Base-by-base conservation (phyloP, 495 filamentous ascomycete genomes). In the Aspergillus ostianus region DNA sequence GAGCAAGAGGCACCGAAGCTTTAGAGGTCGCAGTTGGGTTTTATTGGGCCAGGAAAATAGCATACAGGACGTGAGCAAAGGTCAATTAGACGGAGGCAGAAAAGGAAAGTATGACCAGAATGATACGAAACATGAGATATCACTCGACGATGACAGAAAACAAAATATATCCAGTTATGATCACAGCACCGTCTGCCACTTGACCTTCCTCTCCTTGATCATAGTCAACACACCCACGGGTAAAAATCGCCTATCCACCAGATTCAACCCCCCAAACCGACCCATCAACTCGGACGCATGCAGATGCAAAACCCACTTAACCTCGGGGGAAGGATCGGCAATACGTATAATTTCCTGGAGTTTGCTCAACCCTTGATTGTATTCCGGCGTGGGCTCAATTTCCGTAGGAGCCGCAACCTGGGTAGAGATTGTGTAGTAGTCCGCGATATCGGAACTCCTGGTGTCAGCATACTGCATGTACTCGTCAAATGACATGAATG, bases 171-270 rank as follows among this genome's bases (percentile, higher is more conserved):
- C n/a, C n/a, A n/a, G n/a, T n/a, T n/a, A n/a, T n/a, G n/a, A n/a
- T 58, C 58, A 71, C 15, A 71, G 51, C n/a, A 69, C 69, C 69
- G 69, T 69, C 63, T 84, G 78, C 84, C 84, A 86, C 53, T 64
- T 77, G 45, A 86, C 79, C 65, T 73, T 79, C 66, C 80, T 80
- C 41, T 75, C 77, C 64, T 77, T 77, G 62, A 86, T 72, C 74
- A 83, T 77, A 19, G 64, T 69, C 61, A 85, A 63, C 30, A 86
- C 63, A 0, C 84, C 82, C 41, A 83, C 71, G 0, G 84, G 83
- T 59, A 87, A 67, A 56, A 83, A 76, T 41, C 76, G 75, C 60
- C 77, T 72, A 45, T 86, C 84, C 19, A 83, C 80, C 51, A 87
- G 66, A 36, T 65, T 73, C 65, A 83, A 58, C 2, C 82, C 81